Base-by-base conservation (phyloP, 345 rosid genomes). In the Laguncularia racemosa region DNA sequence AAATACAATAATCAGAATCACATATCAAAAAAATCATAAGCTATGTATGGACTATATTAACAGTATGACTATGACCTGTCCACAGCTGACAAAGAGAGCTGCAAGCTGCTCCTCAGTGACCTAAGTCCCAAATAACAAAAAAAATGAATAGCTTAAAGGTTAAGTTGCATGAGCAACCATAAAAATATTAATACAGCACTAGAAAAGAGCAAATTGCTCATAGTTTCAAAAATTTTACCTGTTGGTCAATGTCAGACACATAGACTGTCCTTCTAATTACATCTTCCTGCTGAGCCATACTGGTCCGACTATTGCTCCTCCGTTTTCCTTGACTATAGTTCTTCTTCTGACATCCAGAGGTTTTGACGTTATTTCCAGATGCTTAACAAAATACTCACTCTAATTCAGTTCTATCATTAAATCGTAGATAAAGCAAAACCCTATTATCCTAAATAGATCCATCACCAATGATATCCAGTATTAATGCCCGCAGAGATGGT, bases 101-200 rank as follows among this genome's bases (percentile, higher is more conserved):
- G 95, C 97, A 69, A 91, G 97, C 80, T 91, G 97, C 77, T 91
- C 97, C 74, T 91, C 97, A 44, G 97, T 91, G 63, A 91, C 96
- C 97, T 91, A 57, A 11, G 46, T 45, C 50, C 56, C 58, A 16
- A 20, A 53, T 26, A 46, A 67, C 46, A 19, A 14, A 15, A 11
- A 28, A 43, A 16, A 55, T n/a, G 12, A 10, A 52, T 61, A 20
- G 71, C 50, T 21, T 53, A 8, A 50, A 20, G 17, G 13, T 50
- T 15, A 18, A 26, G 12, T 12, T 20, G 23, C 10, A n/a, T 15
- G 6, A 46, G 63, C 46, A 53, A 28, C 50, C 33, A 23, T 20
- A 9, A 16, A 3, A 4, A 45, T 44, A 62, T 50, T 50, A 69
- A 38, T 23, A 55, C 12, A 48, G 49, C 54, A 50, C 50, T 16